phyloP scores from a whole-genome alignment of 2,329 filamentous ascomycete genomes.

The Aurifilum marmelostoma region DNA sequence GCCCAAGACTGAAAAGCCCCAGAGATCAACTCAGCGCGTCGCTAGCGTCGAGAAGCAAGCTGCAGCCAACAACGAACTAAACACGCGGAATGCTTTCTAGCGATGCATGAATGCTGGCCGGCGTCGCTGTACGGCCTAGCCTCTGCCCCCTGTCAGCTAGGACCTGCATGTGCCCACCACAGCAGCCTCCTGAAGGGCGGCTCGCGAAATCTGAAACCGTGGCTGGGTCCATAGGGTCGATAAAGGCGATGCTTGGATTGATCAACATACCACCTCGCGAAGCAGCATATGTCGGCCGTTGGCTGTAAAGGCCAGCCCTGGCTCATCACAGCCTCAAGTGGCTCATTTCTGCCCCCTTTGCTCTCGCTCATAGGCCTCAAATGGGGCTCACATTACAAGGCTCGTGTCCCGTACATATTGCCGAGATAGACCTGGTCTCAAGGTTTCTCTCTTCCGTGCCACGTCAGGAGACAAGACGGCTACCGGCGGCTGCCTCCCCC shows the following conservation, averaged over 20 bases:
- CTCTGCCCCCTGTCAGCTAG: slow-evolving; percentile 13
- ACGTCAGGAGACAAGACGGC: neutral
- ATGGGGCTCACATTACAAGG: neutral
- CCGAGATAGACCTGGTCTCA: neutral
- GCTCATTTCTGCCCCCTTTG: slow-evolving; percentile 6
- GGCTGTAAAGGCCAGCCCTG: slow-evolving; percentile 11
- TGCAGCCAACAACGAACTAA: neutral
- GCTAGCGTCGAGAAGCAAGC: neutral
- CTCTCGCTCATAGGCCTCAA: neutral
- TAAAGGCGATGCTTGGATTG: slow-evolving; percentile 1
- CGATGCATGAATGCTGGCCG: neutral
- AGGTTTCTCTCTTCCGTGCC: neutral
- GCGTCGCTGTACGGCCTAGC: slow-evolving; percentile 17
- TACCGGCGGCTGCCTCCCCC: too few relatives aligned
- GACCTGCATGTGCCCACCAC: slow-evolving; percentile 25
- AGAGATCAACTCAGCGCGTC: neutral
- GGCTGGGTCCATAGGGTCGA: slow-evolving; percentile 13
- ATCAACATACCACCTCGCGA: slow-evolving; percentile 16
- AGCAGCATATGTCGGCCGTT: slow-evolving; percentile 18
- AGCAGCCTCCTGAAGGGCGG: slow-evolving; percentile 21
- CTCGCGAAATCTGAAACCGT: slow-evolving; percentile 20
- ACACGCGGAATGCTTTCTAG: neutral
- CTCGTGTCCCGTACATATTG: neutral
- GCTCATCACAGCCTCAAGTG: slow-evolving; percentile 20
- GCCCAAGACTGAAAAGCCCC: neutral